Conservation (phyloP, 2,329 filamentous ascomycete genomes). For the Stylonectria norvegica region DNA sequence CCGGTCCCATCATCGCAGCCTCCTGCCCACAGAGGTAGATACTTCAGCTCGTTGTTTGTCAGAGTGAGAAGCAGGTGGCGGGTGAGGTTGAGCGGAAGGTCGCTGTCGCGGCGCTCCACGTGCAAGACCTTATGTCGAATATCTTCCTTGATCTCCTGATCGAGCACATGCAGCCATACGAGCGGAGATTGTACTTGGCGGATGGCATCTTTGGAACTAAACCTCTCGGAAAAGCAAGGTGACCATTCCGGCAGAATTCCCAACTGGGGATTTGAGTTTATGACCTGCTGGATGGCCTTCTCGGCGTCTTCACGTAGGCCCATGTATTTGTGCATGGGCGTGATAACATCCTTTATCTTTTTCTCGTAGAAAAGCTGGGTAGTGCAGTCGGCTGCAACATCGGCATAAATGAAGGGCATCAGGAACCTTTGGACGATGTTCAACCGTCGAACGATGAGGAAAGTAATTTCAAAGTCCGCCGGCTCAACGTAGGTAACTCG, state of each 20-base stretch:
- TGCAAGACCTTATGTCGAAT: constrained; percentile 19
- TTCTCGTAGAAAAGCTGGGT: constrained; percentile 5
- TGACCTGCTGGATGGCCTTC: constrained; percentile 10
- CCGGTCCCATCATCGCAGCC: constrained; percentile 51
- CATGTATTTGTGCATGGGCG: too few relatives aligned
- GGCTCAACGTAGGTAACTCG: constrained; percentile 37
- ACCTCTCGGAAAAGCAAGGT: constrained; percentile 1
- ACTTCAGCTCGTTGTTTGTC: constrained; percentile 56
- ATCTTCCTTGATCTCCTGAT: constrained; percentile 18
- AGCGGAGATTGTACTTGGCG: constrained; percentile 12
- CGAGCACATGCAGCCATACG: constrained; percentile 19
- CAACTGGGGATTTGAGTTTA: constrained; percentile 4
- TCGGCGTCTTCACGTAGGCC: constrained; percentile 5
- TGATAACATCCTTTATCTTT: constrained; percentile 2
- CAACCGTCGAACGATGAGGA: constrained; percentile 9
- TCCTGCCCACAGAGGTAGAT: constrained; percentile 63
- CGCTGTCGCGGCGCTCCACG: constrained; percentile 29
- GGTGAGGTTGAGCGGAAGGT: constrained; percentile 35
- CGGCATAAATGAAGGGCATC: constrained; percentile 39
- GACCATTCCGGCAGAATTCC: constrained; percentile 9
- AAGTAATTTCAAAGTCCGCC: constrained; percentile 21
- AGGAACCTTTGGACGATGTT: constrained; percentile 24
- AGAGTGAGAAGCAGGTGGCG: constrained; percentile 52
- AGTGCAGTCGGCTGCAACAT: too few relatives aligned
- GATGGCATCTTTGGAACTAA: neutral